Evolutionary conservation across 257 asterid genomes (phyloP), one percentile per base, ranked within the genome.

Genomic region (Salvia rosmarinus): DNA sequence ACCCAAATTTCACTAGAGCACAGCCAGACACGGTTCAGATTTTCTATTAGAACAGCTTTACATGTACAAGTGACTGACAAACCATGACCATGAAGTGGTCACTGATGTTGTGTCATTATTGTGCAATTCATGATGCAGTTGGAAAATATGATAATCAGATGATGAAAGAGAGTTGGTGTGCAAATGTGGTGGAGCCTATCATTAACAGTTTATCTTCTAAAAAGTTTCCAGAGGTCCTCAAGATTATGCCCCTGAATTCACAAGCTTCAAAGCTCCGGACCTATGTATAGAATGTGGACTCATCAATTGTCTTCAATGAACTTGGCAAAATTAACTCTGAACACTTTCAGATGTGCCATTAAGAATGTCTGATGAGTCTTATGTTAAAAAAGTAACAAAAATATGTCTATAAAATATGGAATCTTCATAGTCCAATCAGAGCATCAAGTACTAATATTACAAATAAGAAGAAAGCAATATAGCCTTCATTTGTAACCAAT

Each of bases 351-450:
- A 46, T 34, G 20, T 46, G 60, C 32, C 16, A 16, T 44, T 30
- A 47, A 17, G 32, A 66, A 9, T 47, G 59, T 49, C 39, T 32
- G 17, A 54, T 47, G 19, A 66, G 54, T 49, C 71, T 66, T 4
- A 28, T 46, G 47, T n/a, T 6, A 37, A 30, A 66, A 16, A 25
- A 28, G 9, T 30, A 47, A 28, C 17, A 25, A 47, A 62, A 20
- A 62, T 37, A 17, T 50, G 17, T 3, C 20, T 9, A 50, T 7
- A 9, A 20, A 28, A 66, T n/a, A 50, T 10, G 20, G 51, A 14
- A 10, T 20, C 9, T 64, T 12, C 10, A 42, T 21, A 2, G 21
- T 20, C 10, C 40, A 65, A 25, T 46, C 43, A 25, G 28, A 14
- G 70, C 57, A 46, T 46, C 54, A 9, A 37, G 42, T 23, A n/a